Evolutionary conservation across 2,329 filamentous ascomycete genomes (phyloP).

Genomic region (Didymella pinodella): DNA sequence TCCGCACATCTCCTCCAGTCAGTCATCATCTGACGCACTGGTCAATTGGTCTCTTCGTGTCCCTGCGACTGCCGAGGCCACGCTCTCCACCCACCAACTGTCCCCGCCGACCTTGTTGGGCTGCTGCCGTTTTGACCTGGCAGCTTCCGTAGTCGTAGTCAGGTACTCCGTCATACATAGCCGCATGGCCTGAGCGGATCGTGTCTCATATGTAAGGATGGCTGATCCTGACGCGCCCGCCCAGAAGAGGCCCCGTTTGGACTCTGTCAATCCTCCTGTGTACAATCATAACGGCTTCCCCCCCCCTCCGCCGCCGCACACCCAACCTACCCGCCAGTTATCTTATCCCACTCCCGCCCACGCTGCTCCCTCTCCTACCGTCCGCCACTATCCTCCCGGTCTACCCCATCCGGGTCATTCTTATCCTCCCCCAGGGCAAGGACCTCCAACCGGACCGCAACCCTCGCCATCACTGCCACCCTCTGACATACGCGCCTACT

Average conservation of each 20-base stretch:
- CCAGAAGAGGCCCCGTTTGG: slow-evolving; percentile 51
- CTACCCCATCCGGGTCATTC: slow-evolving; percentile 36
- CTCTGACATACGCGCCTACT: slow-evolving; percentile 45
- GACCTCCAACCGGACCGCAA: slow-evolving; percentile 33
- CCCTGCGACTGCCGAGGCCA: slow-evolving; percentile 44
- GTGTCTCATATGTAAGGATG: slow-evolving; percentile 50
- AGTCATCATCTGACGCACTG: slow-evolving; percentile 42
- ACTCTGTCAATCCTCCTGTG: slow-evolving; percentile 44
- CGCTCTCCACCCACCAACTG: slow-evolving; percentile 35
- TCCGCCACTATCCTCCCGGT: slow-evolving; percentile 39
- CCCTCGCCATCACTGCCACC: slow-evolving; percentile 46
- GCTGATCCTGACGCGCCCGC: slow-evolving; percentile 51
- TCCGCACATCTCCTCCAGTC: slow-evolving; percentile 37
- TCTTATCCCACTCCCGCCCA: slow-evolving; percentile 43
- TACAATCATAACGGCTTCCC: slow-evolving; percentile 44
- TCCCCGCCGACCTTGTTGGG: slow-evolving; percentile 36
- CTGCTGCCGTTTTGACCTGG: slow-evolving; percentile 37
- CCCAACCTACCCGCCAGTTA: slow-evolving; percentile 41
- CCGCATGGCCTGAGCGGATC: slow-evolving; percentile 53
- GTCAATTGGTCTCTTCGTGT: slow-evolving; percentile 40
- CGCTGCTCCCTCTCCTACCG: slow-evolving; percentile 40
- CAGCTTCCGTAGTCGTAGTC: slow-evolving; percentile 26
- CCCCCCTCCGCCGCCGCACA: slow-evolving; percentile 40
- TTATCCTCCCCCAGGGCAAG: slow-evolving; percentile 33
- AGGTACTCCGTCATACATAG: slow-evolving; percentile 40